Percentiles rank a stretch among this genome's conserved stretches.
Evolutionary conservation across 352 stramenopile genomes (phyloP).

Genomic region (Pseudoperonospora humuli): DNA sequence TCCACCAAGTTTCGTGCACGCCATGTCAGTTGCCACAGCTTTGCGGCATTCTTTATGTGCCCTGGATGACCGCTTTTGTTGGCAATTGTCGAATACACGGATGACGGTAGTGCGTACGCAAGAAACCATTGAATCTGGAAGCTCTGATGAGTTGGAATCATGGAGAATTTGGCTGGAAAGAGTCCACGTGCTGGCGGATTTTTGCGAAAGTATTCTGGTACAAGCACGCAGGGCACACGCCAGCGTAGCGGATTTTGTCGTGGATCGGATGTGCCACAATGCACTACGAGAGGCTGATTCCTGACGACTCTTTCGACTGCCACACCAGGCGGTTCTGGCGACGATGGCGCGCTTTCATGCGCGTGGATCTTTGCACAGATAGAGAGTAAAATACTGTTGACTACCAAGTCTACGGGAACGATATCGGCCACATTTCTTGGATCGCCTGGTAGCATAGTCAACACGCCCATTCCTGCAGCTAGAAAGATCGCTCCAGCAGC

Average conservation of each 20-base stretch:
- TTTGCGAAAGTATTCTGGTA: constrained; percentile 64
- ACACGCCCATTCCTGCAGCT: constrained; percentile 59
- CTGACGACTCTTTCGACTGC: constrained; percentile 8
- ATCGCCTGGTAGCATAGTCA: constrained; percentile 77
- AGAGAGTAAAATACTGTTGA: constrained; percentile 67
- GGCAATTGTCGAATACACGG: constrained; percentile 67
- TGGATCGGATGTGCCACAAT: constrained; percentile 70
- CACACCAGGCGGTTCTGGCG: constrained; percentile 4
- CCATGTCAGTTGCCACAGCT: constrained; percentile 71
- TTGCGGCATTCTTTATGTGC: constrained; percentile 62
- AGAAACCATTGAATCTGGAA: constrained; percentile 84
- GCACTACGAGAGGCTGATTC: constrained; percentile 49
- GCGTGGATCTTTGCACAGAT: constrained; percentile 35
- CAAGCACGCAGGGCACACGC: constrained; percentile 54
- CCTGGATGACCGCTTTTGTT: constrained; percentile 49
- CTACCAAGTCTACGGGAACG: constrained; percentile 70
- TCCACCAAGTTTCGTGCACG: constrained; percentile 66
- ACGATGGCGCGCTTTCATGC: constrained; percentile 4
- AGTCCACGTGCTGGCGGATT: constrained; percentile 47
- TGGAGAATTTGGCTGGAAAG: constrained; percentile 59
- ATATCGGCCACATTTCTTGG: constrained; percentile 76
- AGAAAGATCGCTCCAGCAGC: constrained; percentile 76
- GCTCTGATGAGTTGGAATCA: constrained; percentile 72
- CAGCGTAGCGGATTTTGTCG: constrained; percentile 74
- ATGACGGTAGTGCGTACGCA: constrained; percentile 69